Evolutionary conservation across 1,284 basidiomycete species (phyloP), one percentile per base, ranked within the genome.

Genomic region (Pseudozyma sp.): DNA sequence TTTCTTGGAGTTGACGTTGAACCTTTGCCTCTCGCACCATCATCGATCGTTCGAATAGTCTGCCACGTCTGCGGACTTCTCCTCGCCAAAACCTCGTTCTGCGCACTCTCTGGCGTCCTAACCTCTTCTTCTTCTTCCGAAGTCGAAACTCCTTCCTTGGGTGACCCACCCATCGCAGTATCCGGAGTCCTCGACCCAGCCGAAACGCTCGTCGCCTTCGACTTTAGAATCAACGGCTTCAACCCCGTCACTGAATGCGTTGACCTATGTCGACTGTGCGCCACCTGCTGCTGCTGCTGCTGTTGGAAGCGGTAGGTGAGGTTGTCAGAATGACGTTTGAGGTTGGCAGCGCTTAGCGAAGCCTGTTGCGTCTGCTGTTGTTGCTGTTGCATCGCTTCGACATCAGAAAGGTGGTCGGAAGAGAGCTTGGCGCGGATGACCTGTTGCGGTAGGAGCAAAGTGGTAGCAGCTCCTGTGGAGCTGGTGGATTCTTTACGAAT

Each of bases 251-350:
- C 68, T 5, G 58, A 61, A 25, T 70, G 62, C 16, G 62, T 70
- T 2, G 62, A 40, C 18, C 60, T 42, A 21, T 65, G 68, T 21
- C 68, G 11, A 7, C 51, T 52, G 47, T 67, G n/a, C 21, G 43
- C 47, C 43, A 14, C 18, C 16, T 60, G 59, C n/a, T 45, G 54
- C n/a, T 55, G 54, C 45, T 52, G 61, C 39, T 55, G 54, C 45
- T 52, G 61, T 34, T 56, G 61, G 7, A 57, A 36, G 16, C 58
- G 68, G 11, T 58, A 58, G 11, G 61, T 39, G 3, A 72, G 64
- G 16, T 63, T 72, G 42, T 68, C 64, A 14, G 65, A 68, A 36
- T 73, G 70, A 7, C 70, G 64, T 31, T 69, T 63, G 51, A 73
- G 65, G 42, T 73, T 73, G 35, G 45, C 60, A 1, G 65, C 36